Base-by-base conservation (phyloP, 768 basidiomycete species). In the Tylopilus subfusipes region DNA sequence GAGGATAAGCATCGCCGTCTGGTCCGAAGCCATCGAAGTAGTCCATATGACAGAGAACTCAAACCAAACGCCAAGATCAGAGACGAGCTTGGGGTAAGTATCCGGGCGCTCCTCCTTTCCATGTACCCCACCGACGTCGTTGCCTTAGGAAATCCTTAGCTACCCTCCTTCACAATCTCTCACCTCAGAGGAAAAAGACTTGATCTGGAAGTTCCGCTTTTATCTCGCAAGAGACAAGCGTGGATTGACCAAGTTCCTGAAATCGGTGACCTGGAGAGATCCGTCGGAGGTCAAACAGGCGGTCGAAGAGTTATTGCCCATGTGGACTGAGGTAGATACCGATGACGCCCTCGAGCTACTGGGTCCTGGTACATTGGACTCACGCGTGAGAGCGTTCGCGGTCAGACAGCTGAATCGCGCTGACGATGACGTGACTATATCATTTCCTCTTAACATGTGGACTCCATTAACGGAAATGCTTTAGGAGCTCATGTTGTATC, bases 191-290 rank as follows among this genome's bases (percentile, higher is more conserved):
- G 96, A 98, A 73, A 97, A 96, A 66, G 96, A 98, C 61, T 76
- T 95, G 39, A 86, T 98, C 36, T 99, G 97, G 97, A 95, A 96
- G 69, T 99, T 96, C 78, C 83, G 97, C n/a, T 99, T 98, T 74
- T 98, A 97, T 61, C 84, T 99, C 12, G 84, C 87, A 3, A 77
- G 93, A 31, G 92, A 95, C 69, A 95, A 93, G 72, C 85, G 90
- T 11, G 94, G 95, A 2, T 79, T 98, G 38, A 98, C 96, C 31
- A 99, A 99, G 69, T 99, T 99, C 73, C 79, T 99, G 50, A 98
- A 93, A 70, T 93, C 93, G 29, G 97, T 99, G 34, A 93, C 95
- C 19, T 98, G 97, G 97, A 80, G 93, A 36, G 97, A 99, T 68
- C 84, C 89, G 0, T 88, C 89, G 11, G 97, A 99, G 72, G 94